phyloP scores from a whole-genome alignment of 2,329 filamentous ascomycete genomes.

The Xylariaceae sp. region DNA sequence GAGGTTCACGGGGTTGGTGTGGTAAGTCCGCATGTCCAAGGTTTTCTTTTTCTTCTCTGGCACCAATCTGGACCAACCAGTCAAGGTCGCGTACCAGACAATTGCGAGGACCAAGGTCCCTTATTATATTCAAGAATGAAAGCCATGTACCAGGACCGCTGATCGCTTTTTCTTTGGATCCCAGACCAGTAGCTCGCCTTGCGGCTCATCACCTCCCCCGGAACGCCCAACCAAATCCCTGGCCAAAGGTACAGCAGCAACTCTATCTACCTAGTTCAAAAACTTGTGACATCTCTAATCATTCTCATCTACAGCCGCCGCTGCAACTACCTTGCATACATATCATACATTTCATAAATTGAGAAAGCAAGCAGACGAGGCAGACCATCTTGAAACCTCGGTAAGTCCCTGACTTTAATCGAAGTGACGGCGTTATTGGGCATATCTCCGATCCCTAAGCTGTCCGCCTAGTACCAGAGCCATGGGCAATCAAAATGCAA shows the following conservation, averaged over 20 bases:
- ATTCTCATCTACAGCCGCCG: not conserved
- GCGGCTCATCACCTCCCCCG: constrained; percentile 6
- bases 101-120: too few species aligned
- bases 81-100: too few species aligned
- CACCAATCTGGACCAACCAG: too few species aligned
- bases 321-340: not conserved
- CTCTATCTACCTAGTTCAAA: not conserved
- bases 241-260: constrained; percentile 7
- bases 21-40: constrained; percentile 23
- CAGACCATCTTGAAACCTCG: too few species aligned
- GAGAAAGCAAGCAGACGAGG: too few species aligned
- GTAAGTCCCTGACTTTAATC: too few species aligned
- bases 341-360: too few species aligned
- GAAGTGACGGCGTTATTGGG: too few species aligned
- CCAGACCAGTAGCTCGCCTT: constrained; percentile 21
- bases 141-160: too few species aligned
- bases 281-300: not conserved
- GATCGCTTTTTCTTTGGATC: constrained; percentile 10
- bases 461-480: constrained; percentile 1
- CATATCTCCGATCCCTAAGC: too few species aligned
- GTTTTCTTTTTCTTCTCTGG: too few species aligned
- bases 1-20: constrained; percentile 25
- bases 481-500: constrained; percentile 11
- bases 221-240: not conserved
- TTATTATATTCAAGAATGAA: too few species aligned